Base-by-base conservation (phyloP, 163 green algal species). In the Chlamydomonas reinhardtii region DNA sequence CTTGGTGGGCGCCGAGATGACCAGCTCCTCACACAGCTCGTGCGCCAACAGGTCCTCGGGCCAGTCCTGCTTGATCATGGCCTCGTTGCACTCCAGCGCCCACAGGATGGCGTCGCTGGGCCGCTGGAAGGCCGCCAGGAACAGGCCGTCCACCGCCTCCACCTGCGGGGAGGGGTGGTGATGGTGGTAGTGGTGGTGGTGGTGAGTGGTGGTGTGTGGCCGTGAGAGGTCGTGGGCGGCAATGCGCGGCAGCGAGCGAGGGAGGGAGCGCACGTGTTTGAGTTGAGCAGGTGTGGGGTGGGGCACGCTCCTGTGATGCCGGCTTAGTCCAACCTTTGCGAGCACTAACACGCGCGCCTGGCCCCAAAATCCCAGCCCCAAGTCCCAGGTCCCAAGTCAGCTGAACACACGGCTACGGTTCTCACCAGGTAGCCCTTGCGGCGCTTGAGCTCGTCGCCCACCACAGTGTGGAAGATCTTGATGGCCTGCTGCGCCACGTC, bases 91-190 rank as follows among this genome's bases (percentile, higher is more conserved):
- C 75, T 86, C 81, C 52, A 91, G 82, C 12, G 87, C 81, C 87
- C 87, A 91, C 61, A 89, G 61, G 48, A 91, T 86, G 39, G 87
- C 87, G 31, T 91, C 61, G 16, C 64, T 72, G 71, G 87, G 64
- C 20, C 56, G 81, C 76, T 88, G 87, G 71, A 91, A 91, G 52
- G 82, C 87, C 27, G 82, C 76, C 76, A 91, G 87, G 87, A 86
- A 89, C 25, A 91, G 82, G 5, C 87, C 87, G 74, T 91, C 87
- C 82, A 91, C 87, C 64, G 82, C 82, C 76, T 91, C 87, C 29
- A 91, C 85, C 85, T 88, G 83, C 12, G 48, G 9, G 48, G 1
- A 14, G 48, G 48, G 6, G 48, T 2, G 48, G 48, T 6, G 43
- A 19, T 2, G 48, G 48, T 2, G 9, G 14, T 9, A 56, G 48